A percentile compares a stretch with the other conserved stretches of the same genome.
Evolutionary conservation across 495 filamentous ascomycete genomes (phyloP).

Genomic region (Neurospora sp.): DNA sequence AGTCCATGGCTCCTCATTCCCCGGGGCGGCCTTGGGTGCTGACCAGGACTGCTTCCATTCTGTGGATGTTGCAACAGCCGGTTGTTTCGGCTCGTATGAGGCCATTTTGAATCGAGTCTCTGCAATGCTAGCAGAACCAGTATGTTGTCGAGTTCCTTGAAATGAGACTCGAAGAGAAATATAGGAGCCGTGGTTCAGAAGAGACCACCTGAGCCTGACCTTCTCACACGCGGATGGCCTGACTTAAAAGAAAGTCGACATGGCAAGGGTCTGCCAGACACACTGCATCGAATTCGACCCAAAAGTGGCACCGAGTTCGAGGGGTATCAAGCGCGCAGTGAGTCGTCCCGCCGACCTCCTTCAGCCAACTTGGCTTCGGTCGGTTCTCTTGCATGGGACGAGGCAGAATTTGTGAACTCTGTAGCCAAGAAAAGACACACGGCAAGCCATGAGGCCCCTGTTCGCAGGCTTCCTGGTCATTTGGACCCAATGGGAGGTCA

Average conservation of each 20-base stretch:
- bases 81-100: not conserved
- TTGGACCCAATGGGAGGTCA: not conserved
- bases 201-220: not conserved
- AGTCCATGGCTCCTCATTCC: not conserved
- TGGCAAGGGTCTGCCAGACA: not conserved
- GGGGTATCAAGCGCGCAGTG: not conserved
- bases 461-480: not conserved
- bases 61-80: not conserved
- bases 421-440: not conserved
- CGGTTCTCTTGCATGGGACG: not conserved
- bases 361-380: not conserved
- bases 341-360: not conserved
- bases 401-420: not conserved
- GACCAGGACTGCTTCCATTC: not conserved
- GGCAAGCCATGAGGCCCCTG: not conserved
- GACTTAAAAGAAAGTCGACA: not conserved
- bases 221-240: not conserved
- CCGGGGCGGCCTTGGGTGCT: not conserved
- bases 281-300: not conserved
- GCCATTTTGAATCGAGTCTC: not conserved
- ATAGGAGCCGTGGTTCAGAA: not conserved
- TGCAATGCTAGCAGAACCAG: not conserved
- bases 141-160: not conserved
- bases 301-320: not conserved
- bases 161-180: not conserved